phyloP scores from a whole-genome alignment of 2,329 filamentous ascomycete species.

The Chaetomiaceae sp. region DNA sequence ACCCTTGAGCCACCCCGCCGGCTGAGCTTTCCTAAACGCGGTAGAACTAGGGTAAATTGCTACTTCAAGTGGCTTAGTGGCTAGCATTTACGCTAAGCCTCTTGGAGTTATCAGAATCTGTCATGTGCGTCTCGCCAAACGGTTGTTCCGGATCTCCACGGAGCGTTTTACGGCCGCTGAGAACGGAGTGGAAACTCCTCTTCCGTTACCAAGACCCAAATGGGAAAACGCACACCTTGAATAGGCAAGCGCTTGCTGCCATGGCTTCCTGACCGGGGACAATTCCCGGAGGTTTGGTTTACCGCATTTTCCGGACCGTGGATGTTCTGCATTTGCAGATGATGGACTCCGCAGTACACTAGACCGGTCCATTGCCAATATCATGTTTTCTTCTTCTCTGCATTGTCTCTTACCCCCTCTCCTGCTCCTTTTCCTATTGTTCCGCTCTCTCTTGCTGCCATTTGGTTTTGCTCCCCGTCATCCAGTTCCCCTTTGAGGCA shows the following conservation, averaged over 20 bases:
- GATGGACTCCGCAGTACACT: no score
- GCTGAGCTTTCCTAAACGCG: slow-evolving; percentile 10
- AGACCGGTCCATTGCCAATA: neutral
- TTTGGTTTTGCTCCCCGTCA: neutral
- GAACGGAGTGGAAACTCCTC: slow-evolving; percentile 3
- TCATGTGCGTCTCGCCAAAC: slow-evolving; percentile 26
- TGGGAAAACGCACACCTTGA: no score
- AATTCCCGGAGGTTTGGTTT: neutral
- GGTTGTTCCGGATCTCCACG: slow-evolving; percentile 13
- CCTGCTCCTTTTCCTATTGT: no score
- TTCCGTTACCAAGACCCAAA: slow-evolving; percentile 1
- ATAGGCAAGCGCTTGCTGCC: neutral
- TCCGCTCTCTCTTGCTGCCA: neutral
- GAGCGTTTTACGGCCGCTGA: neutral
- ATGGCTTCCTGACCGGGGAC: neutral
- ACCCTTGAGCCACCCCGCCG: slow-evolving; percentile 11
- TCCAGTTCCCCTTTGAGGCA: neutral
- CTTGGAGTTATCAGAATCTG: slow-evolving; percentile 15
- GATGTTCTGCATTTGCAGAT: neutral
- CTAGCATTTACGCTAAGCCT: slow-evolving; percentile 2
- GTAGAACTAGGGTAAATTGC: slow-evolving; percentile 1
- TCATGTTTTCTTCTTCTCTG: neutral
- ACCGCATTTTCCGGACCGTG: neutral
- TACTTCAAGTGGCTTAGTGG: slow-evolving; percentile 12
- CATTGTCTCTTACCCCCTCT: no score